Percentiles rank a stretch among this genome's conserved stretches.
phyloP scores from a whole-genome alignment of 805 yeast species.

The Cyberlindnera saturnus region DNA sequence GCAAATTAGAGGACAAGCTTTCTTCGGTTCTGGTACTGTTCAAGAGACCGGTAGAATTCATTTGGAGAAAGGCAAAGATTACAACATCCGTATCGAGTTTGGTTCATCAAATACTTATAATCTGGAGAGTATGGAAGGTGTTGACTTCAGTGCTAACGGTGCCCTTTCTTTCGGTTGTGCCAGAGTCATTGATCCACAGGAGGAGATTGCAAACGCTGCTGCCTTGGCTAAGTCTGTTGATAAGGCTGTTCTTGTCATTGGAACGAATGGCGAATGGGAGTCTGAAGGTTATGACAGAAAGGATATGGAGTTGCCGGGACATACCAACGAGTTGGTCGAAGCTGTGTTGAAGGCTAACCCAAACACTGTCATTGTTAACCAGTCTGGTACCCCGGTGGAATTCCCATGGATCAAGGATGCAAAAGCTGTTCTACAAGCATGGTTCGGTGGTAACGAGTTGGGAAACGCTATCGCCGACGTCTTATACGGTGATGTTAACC shows the following conservation, averaged over 20 bases:
- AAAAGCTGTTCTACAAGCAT: conserved; percentile 44
- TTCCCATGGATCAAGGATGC: conserved; percentile 47
- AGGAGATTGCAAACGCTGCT: conserved; percentile 36
- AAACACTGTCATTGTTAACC: conserved; percentile 49
- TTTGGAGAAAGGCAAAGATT: conserved; percentile 38
- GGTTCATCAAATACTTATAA: conserved; percentile 42
- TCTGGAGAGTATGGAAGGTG: conserved; percentile 8
- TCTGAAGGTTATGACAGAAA: conserved; percentile 54
- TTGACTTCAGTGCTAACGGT: conserved; percentile 29
- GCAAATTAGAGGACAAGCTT: conserved; percentile 43
- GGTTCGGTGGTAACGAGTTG: conserved; percentile 55
- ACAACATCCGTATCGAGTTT: conserved; percentile 42
- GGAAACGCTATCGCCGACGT: conserved; percentile 61
- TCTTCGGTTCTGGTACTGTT: conserved; percentile 49
- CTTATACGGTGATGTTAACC: conserved; percentile 53
- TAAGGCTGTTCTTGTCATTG: conserved; percentile 46
- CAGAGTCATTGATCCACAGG: conserved; percentile 24
- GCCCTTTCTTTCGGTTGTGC: conserved; percentile 29
- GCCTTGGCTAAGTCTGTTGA: conserved; percentile 44
- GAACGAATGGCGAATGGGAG: conserved; percentile 54
- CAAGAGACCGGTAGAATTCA: conserved; percentile 37
- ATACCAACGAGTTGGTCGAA: conserved; percentile 39
- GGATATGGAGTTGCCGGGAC: conserved; percentile 45
- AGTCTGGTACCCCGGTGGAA: conserved; percentile 58
- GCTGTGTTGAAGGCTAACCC: conserved; percentile 44